Percentiles rank a stretch among this genome's conserved stretches.
phyloP scores from a whole-genome alignment of 208 protist species.

The Crithidia brevicula region DNA sequence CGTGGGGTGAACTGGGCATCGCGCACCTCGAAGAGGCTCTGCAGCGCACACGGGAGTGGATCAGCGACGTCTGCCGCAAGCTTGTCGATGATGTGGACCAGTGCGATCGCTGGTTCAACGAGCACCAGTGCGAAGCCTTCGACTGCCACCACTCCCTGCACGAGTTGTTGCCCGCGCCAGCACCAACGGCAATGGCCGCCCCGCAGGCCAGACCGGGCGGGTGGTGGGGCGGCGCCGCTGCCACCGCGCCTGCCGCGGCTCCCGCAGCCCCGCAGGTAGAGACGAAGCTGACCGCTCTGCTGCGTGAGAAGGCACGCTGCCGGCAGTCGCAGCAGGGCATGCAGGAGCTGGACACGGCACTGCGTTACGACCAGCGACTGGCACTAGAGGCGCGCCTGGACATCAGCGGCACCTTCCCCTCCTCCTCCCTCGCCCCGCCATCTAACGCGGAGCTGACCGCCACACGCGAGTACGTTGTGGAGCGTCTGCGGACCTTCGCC shows the following conservation, averaged over 20 bases:
- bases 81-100: conserved; percentile 63
- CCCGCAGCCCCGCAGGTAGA: conserved; percentile 9
- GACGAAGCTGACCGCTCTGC: conserved; percentile 42
- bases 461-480: conserved; percentile 59
- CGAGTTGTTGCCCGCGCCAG: conserved; percentile 41
- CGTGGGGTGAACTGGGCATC: conserved; percentile 62
- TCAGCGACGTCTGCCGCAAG: conserved; percentile 53
- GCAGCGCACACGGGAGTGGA: conserved; percentile 58
- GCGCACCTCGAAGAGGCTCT: conserved; percentile 50
- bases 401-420: conserved; percentile 56
- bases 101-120: conserved; percentile 67
- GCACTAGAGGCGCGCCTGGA: conserved; percentile 66
- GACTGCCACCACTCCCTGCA: conserved; percentile 68
- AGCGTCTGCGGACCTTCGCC: conserved; percentile 55
- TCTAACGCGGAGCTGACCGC: conserved; percentile 46
- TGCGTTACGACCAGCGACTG: conserved; percentile 70
- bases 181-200: conserved; percentile 22
- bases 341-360: conserved; percentile 53
- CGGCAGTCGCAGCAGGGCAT: conserved; percentile 37
- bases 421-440: conserved; percentile 1
- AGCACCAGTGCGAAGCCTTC: conserved; percentile 54
- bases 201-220: conserved; percentile 1
- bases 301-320: conserved; percentile 42
- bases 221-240: conserved; percentile 8
- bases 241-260: not conserved